Base-by-base conservation (phyloP, 2,329 filamentous ascomycete genomes). In the Pseudogymnoascus destructans region DNA sequence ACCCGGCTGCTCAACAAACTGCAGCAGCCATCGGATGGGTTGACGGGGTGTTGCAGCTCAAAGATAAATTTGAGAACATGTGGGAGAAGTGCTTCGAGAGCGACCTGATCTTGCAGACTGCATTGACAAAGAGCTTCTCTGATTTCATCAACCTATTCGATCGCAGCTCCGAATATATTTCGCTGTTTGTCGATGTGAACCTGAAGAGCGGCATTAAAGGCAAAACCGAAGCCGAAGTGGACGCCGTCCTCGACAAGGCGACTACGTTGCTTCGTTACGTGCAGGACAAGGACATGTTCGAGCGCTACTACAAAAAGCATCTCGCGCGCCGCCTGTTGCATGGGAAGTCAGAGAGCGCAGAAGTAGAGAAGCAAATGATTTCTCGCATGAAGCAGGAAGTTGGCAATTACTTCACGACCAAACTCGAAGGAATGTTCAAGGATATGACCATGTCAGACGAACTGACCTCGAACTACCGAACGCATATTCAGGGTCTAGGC, bases 281-380 rank as follows among this genome's bases (percentile, higher is more conserved):
- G 35, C 82, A 85, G 58, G 92, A 97, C 67, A 93, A 92, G 72
- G 93, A 98, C 69, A 78, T 95, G 64, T 96, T 98, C 67, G 92
- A 98, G 73, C 83, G 87, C 3, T 98, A 98, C 71, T 97, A 98
- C 75, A 95, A 97, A 75, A 95, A 95, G 70, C 93, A 98, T 72
- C 79, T 98, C 21, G 92, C 89, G 46, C 86, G 89, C 60, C 84
- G 93, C 57, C 75, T 98, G 40, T 76, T 98, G 15, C 88, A 93
- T 73, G 88, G 86, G 68, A 95, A 93, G 66, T 92, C 89, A 0
- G 85, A 95, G 64, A 95, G 88, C 68, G 85, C 89, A 63, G 92
- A 96, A 66, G 89, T 90, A 0, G 93, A 98, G 73, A 91, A 92
- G 70, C 86, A 93, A 67, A 95, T 98, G 81, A 93, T 98, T 57